Evolutionary conservation across 2,329 filamentous ascomycete genomes (phyloP).

Genomic region (Arthroderma sp.): DNA sequence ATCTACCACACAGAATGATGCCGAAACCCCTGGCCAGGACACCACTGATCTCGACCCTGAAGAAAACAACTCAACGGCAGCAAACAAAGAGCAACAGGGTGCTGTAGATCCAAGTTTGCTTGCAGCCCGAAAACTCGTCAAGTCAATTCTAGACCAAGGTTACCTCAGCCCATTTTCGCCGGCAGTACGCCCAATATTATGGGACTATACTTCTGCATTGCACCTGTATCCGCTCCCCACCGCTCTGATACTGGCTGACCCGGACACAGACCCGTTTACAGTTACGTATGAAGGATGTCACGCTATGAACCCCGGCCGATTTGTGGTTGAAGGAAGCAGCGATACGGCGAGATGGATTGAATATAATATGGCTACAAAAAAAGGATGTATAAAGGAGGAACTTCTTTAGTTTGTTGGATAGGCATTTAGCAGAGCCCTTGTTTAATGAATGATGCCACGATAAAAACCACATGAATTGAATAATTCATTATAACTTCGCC

Average conservation of each 20-base stretch:
- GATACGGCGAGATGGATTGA: conserved; percentile 74
- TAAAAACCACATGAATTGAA: not conserved
- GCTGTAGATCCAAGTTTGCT: not conserved
- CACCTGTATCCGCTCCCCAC: conserved; percentile 83
- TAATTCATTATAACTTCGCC: not conserved
- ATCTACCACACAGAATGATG: conserved; percentile 6
- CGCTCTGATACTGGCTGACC: conserved; percentile 68
- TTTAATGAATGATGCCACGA: not conserved
- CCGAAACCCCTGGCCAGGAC: not conserved
- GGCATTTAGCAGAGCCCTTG: not conserved
- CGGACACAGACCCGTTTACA: conserved; percentile 68
- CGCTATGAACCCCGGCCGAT: conserved; percentile 78
- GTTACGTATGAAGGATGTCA: conserved; percentile 91
- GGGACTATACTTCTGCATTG: conserved; percentile 69
- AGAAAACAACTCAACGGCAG: not conserved
- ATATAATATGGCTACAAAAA: conserved; percentile 50
- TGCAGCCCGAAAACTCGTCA: conserved; percentile 65
- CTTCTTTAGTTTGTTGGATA: not conserved
- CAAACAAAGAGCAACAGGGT: conserved; percentile 5
- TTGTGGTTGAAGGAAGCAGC: conserved; percentile 58
- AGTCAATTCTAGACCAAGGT: conserved; percentile 83
- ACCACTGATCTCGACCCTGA: not conserved
- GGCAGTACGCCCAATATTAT: conserved; percentile 67
- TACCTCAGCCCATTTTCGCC: conserved; percentile 78
- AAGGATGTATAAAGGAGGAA: not conserved